Base-by-base conservation (phyloP, 192 early-diverging fungal species). In the Coemansia sp. region DNA sequence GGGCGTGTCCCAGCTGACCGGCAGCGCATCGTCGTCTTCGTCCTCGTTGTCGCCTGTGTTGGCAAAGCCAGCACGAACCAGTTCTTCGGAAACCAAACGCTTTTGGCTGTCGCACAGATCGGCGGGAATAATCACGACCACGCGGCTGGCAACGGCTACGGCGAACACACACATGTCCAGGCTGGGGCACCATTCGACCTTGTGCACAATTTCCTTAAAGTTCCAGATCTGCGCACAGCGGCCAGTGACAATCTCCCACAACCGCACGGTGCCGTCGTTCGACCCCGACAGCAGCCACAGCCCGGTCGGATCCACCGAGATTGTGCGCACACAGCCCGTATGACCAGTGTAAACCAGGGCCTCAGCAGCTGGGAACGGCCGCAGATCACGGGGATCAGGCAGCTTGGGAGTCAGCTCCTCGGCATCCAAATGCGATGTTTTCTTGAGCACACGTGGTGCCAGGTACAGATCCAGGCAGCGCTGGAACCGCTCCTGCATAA, bases 381-480 rank as follows among this genome's bases (percentile, higher is more conserved):
- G 89, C 58, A 99, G 85, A 65, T 98, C 96, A 65, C 90, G 90
- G 11, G 96, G 96, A 53, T 87, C 91, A 25, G 97, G 97, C 23
- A 99, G 88, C 76, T 95, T 94, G 57, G 96, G 97, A 52, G 97
- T 89, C 39, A 99, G 85, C 38, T 89, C 90, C 71, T 98, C 96
- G 21, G 91, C 88, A 69, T 98, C 90, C 58, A 95, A 87, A 48
- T 96, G 83, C 53, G 93, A 81, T 63, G 88, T 89, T 70, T 96
- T 94, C 76, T 90, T 93, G 49, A 85, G 70, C 53, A 92, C 83
- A 67, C 97, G 92, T 25, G 97, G 97, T 25, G 94, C 93, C 55
- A 99, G 83, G 69, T 99, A 99, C 58, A 99, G 82, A 70, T 99
- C 97, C 66, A 99, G 84, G 72, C 95, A 97, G 63, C 97, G 85